Percentiles rank a stretch among this genome's conserved stretches.
Conservation (phyloP, 805 yeast genomes). For the Lipomyces spencermartinsiae region DNA sequence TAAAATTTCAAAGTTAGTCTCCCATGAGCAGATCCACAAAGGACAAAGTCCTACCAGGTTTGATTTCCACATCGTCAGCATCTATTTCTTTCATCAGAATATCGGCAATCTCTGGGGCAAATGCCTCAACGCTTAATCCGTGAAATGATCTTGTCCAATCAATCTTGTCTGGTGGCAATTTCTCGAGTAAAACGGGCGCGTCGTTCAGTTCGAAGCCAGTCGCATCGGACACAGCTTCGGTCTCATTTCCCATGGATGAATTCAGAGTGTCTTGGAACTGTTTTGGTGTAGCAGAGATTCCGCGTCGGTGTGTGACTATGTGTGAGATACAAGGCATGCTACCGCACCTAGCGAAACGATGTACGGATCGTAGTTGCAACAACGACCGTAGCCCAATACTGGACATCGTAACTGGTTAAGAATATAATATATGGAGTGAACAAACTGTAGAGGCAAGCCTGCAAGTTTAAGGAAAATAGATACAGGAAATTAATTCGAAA, state of each 20-base stretch:
- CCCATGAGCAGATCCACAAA: background rate
- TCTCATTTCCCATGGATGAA: background rate
- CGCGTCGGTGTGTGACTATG: background rate
- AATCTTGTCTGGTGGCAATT: background rate
- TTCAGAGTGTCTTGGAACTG: background rate
- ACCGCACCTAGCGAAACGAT: background rate
- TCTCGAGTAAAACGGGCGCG: conserved; percentile 15
- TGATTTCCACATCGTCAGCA: conserved; percentile 82
- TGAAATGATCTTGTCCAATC: conserved; percentile 90
- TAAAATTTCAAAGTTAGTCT: conserved; percentile 2
- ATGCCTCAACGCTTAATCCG: conserved; percentile 84
- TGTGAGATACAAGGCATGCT: background rate
- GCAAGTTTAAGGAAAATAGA: background rate
- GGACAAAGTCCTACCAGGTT: conserved; percentile 56
- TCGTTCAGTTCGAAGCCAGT: conserved; percentile 14
- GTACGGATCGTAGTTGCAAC: background rate
- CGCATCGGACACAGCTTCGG: background rate
- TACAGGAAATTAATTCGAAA: background rate
- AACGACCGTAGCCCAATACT: background rate
- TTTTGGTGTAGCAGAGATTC: background rate
- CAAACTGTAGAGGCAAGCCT: background rate
- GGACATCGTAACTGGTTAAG: background rate
- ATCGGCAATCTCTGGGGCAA: conserved; percentile 63
- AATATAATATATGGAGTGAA: background rate
- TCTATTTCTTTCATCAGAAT: conserved; percentile 68